Evolutionary conservation across 2,329 filamentous ascomycete species (phyloP).

Genomic region (Botrytis porri): DNA sequence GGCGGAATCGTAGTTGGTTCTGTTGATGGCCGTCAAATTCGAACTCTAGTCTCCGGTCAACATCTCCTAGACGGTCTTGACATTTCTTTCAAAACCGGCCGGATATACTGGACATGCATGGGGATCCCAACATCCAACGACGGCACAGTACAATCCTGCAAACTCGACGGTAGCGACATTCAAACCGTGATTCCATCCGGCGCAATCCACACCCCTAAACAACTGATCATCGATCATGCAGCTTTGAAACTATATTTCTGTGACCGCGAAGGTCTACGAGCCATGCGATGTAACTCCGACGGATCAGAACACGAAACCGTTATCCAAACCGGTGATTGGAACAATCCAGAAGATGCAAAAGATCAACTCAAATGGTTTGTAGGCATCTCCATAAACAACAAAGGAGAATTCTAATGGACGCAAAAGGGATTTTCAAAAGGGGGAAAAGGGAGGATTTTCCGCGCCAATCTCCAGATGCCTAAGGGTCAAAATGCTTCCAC

Average conservation of each 20-base stretch:
- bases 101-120: slow-evolving; percentile 53
- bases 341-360: slow-evolving; percentile 9
- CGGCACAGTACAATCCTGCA: slow-evolving; percentile 30
- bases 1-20: slow-evolving; percentile 24
- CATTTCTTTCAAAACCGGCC: slow-evolving; percentile 36
- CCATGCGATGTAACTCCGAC: slow-evolving; percentile 43
- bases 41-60: slow-evolving; percentile 23
- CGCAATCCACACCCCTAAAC: slow-evolving; percentile 49
- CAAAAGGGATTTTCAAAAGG: slow-evolving; percentile 56
- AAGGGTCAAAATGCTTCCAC: slow-evolving; percentile 32
- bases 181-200: slow-evolving; percentile 45
- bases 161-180: slow-evolving; percentile 48
- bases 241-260: slow-evolving; percentile 41
- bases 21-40: slow-evolving; percentile 21
- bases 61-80: slow-evolving; percentile 47
- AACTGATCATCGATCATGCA: slow-evolving; percentile 37
- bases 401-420: slow-evolving; percentile 55
- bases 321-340: slow-evolving; percentile 28
- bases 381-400: slow-evolving; percentile 49
- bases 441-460: slow-evolving; percentile 51
- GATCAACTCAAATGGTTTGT: slow-evolving; percentile 49
- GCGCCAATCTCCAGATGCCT: slow-evolving; percentile 44
- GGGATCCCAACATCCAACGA: slow-evolving; percentile 37
- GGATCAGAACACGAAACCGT: slow-evolving; percentile 41
- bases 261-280: slow-evolving; percentile 46